Evolutionary conservation across 176 grass and related monocot species (phyloP), one percentile per base, ranked within the genome.

Genomic region (Miscanthus lutarioriparius): DNA sequence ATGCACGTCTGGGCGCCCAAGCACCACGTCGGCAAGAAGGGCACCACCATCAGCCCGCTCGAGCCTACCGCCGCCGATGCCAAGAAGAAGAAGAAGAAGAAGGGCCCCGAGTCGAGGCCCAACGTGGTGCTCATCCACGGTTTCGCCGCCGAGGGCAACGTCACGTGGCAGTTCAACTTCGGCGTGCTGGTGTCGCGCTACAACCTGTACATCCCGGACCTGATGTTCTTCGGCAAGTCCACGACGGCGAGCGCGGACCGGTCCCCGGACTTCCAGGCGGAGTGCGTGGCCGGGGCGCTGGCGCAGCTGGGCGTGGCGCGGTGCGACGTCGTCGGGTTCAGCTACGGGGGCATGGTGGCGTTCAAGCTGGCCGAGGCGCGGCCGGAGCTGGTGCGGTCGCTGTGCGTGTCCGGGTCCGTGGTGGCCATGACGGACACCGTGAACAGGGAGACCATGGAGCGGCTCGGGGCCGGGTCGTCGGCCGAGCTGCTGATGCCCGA

Each of bases 151-250:
- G 91, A 99, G 88, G 96, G 96, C 40, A 90, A 94, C 86, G 83
- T 94, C 7, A 99, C 93, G 41, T 99, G 93, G 91, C 91, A 99
- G 90, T 96, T 99, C 89, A 92, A 99, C 76, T 96, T 99, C 82
- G 91, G 91, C 40, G 93, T 94, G 51, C 91, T 99, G 1, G 88
- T 92, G 64, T 89, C 72, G 45, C 84, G 85, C 44, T 96, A 96
- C 86, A 89, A 92, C 38, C 64, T 99, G 16, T 99, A 99, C 91
- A 92, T 99, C 45, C 96, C 93, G 2, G 96, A 98, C 89, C 85
- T 98, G 1, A 82, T 98, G 70, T 98, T 95, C 89, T 98, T 98
- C 66, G 93, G 96, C 36, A 70, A 78, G 40, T 94, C 91, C 3
- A 45, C 83, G 6, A 94, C 91, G 25, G 19, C 44, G n/a, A 84